Evolutionary conservation across 306 rosid genomes (phyloP).

Genomic region (Gynostemma pentaphyllum): DNA sequence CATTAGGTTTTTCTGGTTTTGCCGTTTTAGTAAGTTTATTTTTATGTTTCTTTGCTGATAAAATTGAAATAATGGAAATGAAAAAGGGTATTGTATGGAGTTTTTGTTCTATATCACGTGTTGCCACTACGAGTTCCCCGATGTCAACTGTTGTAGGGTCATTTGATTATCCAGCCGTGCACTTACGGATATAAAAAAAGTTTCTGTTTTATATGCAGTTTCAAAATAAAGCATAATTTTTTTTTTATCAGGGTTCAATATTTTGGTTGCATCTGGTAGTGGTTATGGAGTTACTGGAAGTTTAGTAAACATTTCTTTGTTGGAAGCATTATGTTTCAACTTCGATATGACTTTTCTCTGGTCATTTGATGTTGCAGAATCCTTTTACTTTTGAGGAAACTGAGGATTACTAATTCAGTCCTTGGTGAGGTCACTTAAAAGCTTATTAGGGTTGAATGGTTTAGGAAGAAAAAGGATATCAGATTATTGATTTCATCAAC

Average conservation of each 20-base stretch:
- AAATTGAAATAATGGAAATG: not conserved
- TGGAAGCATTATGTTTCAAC: not conserved
- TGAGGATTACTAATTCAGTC: not conserved
- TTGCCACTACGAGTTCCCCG: too few relatives aligned
- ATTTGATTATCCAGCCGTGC: too few relatives aligned
- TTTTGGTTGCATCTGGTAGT: not conserved
- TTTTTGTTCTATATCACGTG: too few relatives aligned
- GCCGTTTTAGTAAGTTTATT: not conserved
- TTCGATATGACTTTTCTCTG: not conserved
- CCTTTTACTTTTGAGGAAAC: not conserved
- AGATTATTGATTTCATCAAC: not conserved
- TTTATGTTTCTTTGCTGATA: not conserved
- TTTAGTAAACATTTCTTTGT: not conserved
- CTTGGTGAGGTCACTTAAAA: not conserved
- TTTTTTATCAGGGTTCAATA: not conserved
- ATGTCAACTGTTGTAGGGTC: too few relatives aligned
- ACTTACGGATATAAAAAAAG: too few relatives aligned
- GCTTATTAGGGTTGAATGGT: not conserved
- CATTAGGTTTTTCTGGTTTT: conserved; percentile 9
- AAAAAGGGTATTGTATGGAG: too few relatives aligned
- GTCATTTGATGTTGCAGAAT: not conserved
- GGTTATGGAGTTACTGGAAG: not conserved
- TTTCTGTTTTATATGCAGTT: not conserved
- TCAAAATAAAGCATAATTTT: not conserved
- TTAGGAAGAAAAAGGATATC: not conserved